Evolutionary conservation across 805 yeast species (phyloP).

Genomic region (Komagataella populi): DNA sequence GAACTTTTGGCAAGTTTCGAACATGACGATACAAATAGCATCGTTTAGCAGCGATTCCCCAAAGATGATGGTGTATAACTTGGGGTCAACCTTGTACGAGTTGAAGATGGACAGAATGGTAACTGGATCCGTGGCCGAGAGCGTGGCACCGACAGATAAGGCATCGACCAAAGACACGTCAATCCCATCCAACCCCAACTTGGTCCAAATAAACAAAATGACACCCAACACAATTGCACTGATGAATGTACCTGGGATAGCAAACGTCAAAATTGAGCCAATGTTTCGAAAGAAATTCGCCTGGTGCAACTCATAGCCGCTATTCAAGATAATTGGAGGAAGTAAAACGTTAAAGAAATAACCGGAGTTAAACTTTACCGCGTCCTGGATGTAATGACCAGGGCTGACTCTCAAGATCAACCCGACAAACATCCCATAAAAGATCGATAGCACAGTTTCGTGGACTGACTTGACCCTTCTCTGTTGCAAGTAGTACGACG

Average conservation of each 20-base stretch:
- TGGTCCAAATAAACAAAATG: constrained; percentile 79
- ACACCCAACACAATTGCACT: constrained; percentile 87
- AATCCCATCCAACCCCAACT: constrained; percentile 81
- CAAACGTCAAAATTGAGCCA: constrained; percentile 83
- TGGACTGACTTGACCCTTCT: constrained; percentile 90
- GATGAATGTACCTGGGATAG: constrained; percentile 93
- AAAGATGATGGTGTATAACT: constrained; percentile 89
- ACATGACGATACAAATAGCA: constrained; percentile 97
- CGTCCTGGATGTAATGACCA: constrained; percentile 94
- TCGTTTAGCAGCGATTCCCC: constrained; percentile 94
- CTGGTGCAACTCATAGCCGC: constrained; percentile 94
- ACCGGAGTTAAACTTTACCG: constrained; percentile 87
- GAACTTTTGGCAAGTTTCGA: constrained; percentile 94
- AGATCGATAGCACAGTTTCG: constrained; percentile 91
- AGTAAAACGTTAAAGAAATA: constrained; percentile 87
- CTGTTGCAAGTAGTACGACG: constrained; percentile 85
- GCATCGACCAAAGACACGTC: constrained; percentile 93
- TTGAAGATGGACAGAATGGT: constrained; percentile 93
- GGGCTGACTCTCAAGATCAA: constrained; percentile 81
- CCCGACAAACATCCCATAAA: constrained; percentile 95
- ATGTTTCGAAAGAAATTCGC: constrained; percentile 89
- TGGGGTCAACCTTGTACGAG: constrained; percentile 96
- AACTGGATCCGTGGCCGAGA: constrained; percentile 97
- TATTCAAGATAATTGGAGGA: constrained; percentile 92
- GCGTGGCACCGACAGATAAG: constrained; percentile 91